phyloP scores from a whole-genome alignment of 2,329 filamentous ascomycete genomes.

The Epichloe bromicola region DNA sequence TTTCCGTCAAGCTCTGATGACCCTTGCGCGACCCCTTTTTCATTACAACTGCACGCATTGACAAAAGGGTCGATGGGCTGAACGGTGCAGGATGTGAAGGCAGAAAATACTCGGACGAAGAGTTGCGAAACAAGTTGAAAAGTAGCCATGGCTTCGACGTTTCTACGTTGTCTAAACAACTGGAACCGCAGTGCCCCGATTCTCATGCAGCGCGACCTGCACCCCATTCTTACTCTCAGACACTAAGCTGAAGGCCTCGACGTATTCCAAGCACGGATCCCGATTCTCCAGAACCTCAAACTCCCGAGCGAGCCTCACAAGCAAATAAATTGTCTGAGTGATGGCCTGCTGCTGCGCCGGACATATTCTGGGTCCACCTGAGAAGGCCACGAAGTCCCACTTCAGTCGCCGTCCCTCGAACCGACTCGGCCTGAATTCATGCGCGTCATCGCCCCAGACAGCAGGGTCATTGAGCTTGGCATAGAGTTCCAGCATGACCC shows the following conservation, averaged over 20 bases:
- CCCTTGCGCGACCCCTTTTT: too few relatives aligned
- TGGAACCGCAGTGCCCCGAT: too few relatives aligned
- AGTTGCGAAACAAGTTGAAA: too few relatives aligned
- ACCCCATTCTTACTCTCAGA: conserved; percentile 1
- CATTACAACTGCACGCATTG: too few relatives aligned
- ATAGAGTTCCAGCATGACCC: not conserved
- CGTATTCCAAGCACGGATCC: conserved; percentile 2
- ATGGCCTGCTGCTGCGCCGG: conserved; percentile 3
- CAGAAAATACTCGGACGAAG: too few relatives aligned
- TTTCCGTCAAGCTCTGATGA: too few relatives aligned
- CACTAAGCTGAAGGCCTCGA: conserved; percentile 1
- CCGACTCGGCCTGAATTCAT: not conserved
- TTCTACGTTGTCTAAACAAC: too few relatives aligned
- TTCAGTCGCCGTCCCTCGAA: not conserved
- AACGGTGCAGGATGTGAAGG: too few relatives aligned
- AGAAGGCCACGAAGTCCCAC: conserved; percentile 4
- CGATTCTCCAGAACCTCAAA: not conserved
- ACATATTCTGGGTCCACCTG: conserved; percentile 2
- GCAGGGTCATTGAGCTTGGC: not conserved
- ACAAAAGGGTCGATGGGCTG: too few relatives aligned
- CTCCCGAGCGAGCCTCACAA: not conserved
- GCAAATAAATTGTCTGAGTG: conserved; percentile 1
- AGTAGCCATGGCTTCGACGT: too few relatives aligned
- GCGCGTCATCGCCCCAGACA: conserved; percentile 2
- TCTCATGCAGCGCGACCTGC: not conserved